A percentile compares a stretch with the other conserved stretches of the same genome.
These are phyloP conservation scores for Coemansia sp. DNA, from an alignment of 192 early-diverging fungal species.

Conservation along the genomic window DNA sequence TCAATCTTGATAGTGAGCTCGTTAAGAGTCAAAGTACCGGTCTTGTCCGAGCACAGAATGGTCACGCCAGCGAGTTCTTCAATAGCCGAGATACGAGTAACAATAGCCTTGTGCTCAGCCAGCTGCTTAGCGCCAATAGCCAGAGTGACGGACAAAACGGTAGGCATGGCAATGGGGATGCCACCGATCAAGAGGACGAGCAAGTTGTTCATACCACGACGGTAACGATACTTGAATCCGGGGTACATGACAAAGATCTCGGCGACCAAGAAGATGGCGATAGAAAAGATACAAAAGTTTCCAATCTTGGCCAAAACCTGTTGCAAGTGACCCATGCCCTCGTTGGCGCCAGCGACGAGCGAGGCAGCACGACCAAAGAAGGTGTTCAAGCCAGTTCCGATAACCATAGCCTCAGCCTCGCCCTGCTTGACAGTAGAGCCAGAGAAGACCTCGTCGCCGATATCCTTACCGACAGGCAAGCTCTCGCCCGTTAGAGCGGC, in stretches of 20 bases:
- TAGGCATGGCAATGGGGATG: conserved; percentile 83
- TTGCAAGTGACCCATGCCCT: conserved; percentile 77
- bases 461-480: conserved; percentile 69
- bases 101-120: conserved; percentile 82
- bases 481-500: conserved; percentile 76
- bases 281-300: conserved; percentile 75
- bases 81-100: conserved; percentile 79
- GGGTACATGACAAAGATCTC: conserved; percentile 74
- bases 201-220: conserved; percentile 78
- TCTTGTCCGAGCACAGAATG: conserved; percentile 93
- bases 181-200: conserved; percentile 80
- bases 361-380: conserved; percentile 83
- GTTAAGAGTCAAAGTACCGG: conserved; percentile 92
- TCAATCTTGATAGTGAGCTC: conserved; percentile 72
- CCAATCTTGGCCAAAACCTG: conserved; percentile 74
- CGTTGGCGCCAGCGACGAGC: conserved; percentile 71
- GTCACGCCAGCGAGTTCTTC: conserved; percentile 81
- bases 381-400: conserved; percentile 80
- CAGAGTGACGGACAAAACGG: conserved; percentile 77
- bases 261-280: conserved; percentile 71
- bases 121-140: conserved; percentile 82
- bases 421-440: conserved; percentile 83
- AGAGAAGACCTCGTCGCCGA: conserved; percentile 74
- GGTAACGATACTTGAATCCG: conserved; percentile 69
- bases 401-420: conserved; percentile 76